Percentiles rank a stretch among this genome's conserved stretches.
These are phyloP conservation scores for Yarrowia phangngaensis DNA, from an alignment of 805 yeast genomes.

Conservation along the genomic window DNA sequence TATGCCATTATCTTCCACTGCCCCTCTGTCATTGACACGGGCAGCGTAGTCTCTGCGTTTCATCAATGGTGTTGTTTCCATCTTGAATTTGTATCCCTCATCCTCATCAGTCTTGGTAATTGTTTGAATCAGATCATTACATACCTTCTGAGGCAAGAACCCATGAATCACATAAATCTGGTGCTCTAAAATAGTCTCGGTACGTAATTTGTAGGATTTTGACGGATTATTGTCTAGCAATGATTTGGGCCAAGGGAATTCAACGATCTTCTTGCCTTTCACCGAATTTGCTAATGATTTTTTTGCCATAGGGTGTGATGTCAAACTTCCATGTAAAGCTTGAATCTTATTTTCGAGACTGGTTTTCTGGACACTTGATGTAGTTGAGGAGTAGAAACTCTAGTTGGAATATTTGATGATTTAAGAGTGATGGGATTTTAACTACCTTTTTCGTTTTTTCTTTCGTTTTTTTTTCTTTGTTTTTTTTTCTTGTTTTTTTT, in stretches of 20 bases:
- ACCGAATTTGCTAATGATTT: not conserved
- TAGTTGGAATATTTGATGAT: too few relatives aligned
- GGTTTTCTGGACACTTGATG: too few relatives aligned
- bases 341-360: too few relatives aligned
- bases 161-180: conserved; percentile 30
- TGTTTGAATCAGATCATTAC: conserved; percentile 30
- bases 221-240: conserved; percentile 19
- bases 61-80: conserved; percentile 45
- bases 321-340: too few relatives aligned
- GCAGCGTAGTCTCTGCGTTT: conserved; percentile 51
- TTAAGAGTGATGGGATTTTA: too few relatives aligned
- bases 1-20: conserved; percentile 41
- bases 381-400: too few relatives aligned
- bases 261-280: not conserved
- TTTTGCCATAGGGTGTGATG: conserved; percentile 1
- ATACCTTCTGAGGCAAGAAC: conserved; percentile 26
- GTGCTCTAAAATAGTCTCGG: conserved; percentile 20
- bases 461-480: too few relatives aligned
- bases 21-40: conserved; percentile 52
- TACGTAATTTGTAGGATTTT: conserved; percentile 3
- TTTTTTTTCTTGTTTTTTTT: not conserved
- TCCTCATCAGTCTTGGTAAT: conserved; percentile 25
- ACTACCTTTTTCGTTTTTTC: not conserved
- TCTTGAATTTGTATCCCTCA: conserved; percentile 1
- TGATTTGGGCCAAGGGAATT: conserved; percentile 12